phyloP scores from a whole-genome alignment of 768 basidiomycete species.

The Tubosaeta sp. region DNA sequence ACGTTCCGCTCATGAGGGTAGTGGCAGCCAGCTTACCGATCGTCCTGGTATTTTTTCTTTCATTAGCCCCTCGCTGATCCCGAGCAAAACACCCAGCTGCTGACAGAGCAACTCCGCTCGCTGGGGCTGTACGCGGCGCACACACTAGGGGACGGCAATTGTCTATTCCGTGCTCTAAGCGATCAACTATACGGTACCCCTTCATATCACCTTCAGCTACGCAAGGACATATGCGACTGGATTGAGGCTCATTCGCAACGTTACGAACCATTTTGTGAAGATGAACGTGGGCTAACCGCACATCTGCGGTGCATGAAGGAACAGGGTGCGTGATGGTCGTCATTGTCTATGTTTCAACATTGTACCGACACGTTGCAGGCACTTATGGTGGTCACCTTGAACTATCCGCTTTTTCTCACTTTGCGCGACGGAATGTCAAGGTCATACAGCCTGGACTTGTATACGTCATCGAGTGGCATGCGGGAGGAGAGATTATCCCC shows the following conservation, averaged over 20 bases:
- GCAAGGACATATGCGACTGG: conserved; percentile 80
- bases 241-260: conserved; percentile 63
- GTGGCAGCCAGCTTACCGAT: conserved; percentile 18
- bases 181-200: conserved; percentile 84
- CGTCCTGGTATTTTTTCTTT: conserved; percentile 3
- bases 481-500: conserved; percentile 45
- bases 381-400: conserved; percentile 95
- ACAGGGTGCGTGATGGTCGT: conserved; percentile 46
- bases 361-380: conserved; percentile 37
- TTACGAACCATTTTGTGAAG: conserved; percentile 86
- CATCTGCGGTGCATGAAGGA: conserved; percentile 78
- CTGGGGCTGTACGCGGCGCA: conserved; percentile 84
- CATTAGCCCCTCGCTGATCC: conserved; percentile 51
- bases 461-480: conserved; percentile 82
- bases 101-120: conserved; percentile 68
- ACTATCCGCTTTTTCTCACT: conserved; percentile 86
- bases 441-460: conserved; percentile 90
- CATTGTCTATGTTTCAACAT: conserved; percentile 3
- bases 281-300: conserved; percentile 68
- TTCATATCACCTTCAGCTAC: conserved; percentile 60
- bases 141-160: conserved; percentile 89
- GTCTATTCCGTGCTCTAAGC: conserved; percentile 85
- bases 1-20: conserved; percentile 20
- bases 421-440: conserved; percentile 75
- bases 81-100: conserved; percentile 57